These are phyloP conservation scores for Euryodendron excelsum DNA, from an alignment of 148 eudicot species.

Conservation along the genomic window DNA sequence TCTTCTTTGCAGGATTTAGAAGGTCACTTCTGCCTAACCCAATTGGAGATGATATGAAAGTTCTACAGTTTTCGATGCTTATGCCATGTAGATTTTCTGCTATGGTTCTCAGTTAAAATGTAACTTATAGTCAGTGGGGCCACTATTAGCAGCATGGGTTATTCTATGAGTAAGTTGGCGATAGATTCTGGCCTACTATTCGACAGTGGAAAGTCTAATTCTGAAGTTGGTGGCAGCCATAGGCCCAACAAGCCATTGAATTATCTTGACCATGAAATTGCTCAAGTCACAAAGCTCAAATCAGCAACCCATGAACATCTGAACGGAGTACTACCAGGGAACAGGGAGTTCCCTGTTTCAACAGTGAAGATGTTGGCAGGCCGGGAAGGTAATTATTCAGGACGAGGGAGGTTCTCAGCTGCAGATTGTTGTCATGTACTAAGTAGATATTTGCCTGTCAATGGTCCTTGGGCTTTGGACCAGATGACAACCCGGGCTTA, in stretches of 20 bases:
- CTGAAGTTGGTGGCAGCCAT: slow-evolving; percentile 9
- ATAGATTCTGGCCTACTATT: slow-evolving; percentile 25
- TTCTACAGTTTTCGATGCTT: neutral
- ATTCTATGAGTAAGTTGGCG: slow-evolving; percentile 42
- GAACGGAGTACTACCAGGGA: slow-evolving; percentile 30
- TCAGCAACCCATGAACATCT: slow-evolving; percentile 53
- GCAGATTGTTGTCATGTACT: slow-evolving; percentile 63
- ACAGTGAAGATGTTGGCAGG: slow-evolving; percentile 69
- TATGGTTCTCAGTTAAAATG: slow-evolving; percentile 21
- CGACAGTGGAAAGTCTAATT: slow-evolving; percentile 24
- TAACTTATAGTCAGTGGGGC: slow-evolving; percentile 15
- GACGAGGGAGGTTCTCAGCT: slow-evolving; percentile 57
- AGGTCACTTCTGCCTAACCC: neutral
- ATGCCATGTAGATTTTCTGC: neutral
- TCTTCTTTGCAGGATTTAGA: neutral
- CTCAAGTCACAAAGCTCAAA: slow-evolving; percentile 69
- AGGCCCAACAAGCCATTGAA: slow-evolving; percentile 5
- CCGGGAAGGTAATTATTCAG: slow-evolving; percentile 67
- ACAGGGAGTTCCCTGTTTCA: slow-evolving; percentile 39
- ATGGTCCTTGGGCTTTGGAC: slow-evolving; percentile 59
- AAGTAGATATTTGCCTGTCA: slow-evolving; percentile 66
- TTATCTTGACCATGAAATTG: slow-evolving; percentile 61
- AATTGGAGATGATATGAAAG: neutral
- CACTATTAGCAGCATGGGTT: slow-evolving; percentile 37
- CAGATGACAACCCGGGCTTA: slow-evolving; percentile 68